Evolutionary conservation across 2,329 filamentous ascomycete genomes (phyloP).

Genomic region (Pestalotiopsis sp.): DNA sequence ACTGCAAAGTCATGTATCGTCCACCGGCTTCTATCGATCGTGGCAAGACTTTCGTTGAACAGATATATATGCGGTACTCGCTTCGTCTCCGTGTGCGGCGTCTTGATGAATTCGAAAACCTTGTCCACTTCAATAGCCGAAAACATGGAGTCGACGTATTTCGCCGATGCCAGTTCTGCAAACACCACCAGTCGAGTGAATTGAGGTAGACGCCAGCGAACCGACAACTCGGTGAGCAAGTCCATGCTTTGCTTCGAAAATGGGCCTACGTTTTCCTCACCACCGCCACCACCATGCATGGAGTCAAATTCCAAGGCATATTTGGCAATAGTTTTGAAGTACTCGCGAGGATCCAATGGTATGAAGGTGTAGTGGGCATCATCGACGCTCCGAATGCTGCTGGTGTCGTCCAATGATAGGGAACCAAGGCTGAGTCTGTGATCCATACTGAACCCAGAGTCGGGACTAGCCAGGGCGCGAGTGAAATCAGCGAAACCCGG

Average conservation of each 20-base stretch:
- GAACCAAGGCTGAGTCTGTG: constrained; percentile 68
- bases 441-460: constrained; percentile 55
- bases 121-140: constrained; percentile 79
- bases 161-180: constrained; percentile 81
- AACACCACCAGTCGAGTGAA: constrained; percentile 79
- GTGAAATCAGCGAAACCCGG: constrained; percentile 55
- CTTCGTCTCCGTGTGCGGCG: constrained; percentile 66
- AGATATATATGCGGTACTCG: constrained; percentile 59
- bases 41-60: constrained; percentile 51
- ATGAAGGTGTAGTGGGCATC: constrained; percentile 84
- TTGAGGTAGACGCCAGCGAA: constrained; percentile 87
- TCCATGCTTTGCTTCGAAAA: constrained; percentile 81
- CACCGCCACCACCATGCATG: constrained; percentile 56
- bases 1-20: constrained; percentile 67
- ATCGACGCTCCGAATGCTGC: constrained; percentile 56
- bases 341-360: constrained; percentile 78
- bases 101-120: constrained; percentile 81
- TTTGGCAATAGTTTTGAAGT: constrained; percentile 80
- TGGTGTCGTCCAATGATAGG: constrained; percentile 61
- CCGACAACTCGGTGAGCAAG: constrained; percentile 79
- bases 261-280: constrained; percentile 49
- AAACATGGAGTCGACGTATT: constrained; percentile 83
- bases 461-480: constrained; percentile 50
- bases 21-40: constrained; percentile 65
- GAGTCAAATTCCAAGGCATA: constrained; percentile 71